Conservation (phyloP, 129 eudicot species). For the Tagetes erecta region DNA sequence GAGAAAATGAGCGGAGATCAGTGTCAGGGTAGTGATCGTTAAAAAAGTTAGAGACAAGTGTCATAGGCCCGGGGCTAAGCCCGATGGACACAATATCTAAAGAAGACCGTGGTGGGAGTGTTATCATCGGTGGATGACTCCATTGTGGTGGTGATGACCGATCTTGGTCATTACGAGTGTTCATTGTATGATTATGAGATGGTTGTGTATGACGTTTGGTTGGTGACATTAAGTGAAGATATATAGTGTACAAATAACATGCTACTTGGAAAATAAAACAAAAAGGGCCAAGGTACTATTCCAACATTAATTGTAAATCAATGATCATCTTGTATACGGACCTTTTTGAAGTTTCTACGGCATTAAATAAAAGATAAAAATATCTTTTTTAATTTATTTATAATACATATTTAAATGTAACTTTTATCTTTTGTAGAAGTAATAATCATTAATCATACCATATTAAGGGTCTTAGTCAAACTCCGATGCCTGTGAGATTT, state of each 20-base stretch:
- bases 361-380: not conserved
- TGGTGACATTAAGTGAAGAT: constrained; percentile 8
- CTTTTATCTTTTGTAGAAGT: not conserved
- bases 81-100: constrained; percentile 9
- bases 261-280: constrained; percentile 7
- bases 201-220: not conserved
- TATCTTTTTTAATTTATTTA: not conserved
- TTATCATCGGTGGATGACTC: constrained; percentile 23
- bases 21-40: constrained; percentile 30
- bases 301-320: not conserved
- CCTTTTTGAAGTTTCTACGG: not conserved
- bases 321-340: not conserved
- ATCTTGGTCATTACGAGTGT: not conserved
- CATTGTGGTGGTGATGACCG: not conserved
- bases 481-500: no score
- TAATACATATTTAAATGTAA: not conserved
- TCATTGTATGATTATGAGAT: constrained; percentile 22
- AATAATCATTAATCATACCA: no score
- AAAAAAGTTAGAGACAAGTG: constrained; percentile 37
- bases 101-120: constrained; percentile 25
- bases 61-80: constrained; percentile 40
- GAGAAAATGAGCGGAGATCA: constrained; percentile 24
- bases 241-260: constrained; percentile 2
- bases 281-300: constrained; percentile 33
- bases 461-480: no score